Evolutionary conservation across 2,329 filamentous ascomycete species (phyloP), one percentile per base, ranked within the genome.

Genomic region (Penicillium sp.): DNA sequence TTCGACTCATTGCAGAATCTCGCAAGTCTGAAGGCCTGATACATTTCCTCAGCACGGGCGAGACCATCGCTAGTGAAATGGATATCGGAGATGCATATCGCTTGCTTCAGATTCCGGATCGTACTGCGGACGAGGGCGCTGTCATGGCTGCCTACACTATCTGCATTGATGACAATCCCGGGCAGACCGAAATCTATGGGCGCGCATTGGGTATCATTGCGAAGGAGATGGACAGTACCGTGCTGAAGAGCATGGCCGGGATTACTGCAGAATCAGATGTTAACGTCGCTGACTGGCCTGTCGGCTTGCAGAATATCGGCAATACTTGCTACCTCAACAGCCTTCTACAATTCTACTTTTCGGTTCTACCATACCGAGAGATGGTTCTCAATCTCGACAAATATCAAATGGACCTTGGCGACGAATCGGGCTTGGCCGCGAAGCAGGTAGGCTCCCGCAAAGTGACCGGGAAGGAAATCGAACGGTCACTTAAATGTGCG

Each of bases 321-420:
- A 98, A 98, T 58, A 98, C 94, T 0, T 98, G 93, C 64, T 98
- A 98, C 58, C 76, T 98, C 39, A 98, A 98, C 71, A 97, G 91
- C 67, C 78, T 98, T 33, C 74, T 98, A 7, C 93, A 98, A 40
- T 97, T 94, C 60, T 85, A 96, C 51, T 96, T 94, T 62, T 94
- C 90, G 0, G 80, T 97, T 39, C 84, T 82, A 46, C 82, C 87
- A 2, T 74, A 97, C 19, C 80, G 91, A 34, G 78, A 93, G 4
- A 78, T 96, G 50, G 82, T 96, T 3, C 73, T 94, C 42, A 74
- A 87, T 34, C 87, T 87, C 51, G 81, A 91, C 17, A 66, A 80
- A 4, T 79, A 84, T 56, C 79, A 83, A 50, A 79, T 93, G 58
- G 78, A 84, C 3, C 65, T 86, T 4, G 78, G 77, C 7, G 80